Evolutionary conservation across 306 rosid species (phyloP).

Genomic region (Cucurbita ficifolia): DNA sequence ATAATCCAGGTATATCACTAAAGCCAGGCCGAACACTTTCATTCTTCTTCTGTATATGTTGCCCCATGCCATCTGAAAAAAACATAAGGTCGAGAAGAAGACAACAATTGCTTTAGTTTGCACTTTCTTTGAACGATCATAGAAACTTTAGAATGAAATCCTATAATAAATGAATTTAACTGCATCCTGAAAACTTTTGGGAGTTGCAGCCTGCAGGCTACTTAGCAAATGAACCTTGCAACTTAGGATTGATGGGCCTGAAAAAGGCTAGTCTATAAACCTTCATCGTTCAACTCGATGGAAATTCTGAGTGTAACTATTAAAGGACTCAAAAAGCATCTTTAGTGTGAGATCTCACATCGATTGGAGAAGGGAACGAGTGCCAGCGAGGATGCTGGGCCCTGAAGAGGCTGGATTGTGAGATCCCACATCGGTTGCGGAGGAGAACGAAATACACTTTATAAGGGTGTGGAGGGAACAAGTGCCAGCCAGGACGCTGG

Average conservation of each 20-base stretch:
- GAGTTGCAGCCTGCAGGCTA: background rate
- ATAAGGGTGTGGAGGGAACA: too few species aligned
- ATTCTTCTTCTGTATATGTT: conserved; percentile 34
- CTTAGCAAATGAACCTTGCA: background rate
- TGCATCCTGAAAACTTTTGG: background rate
- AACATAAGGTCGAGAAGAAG: background rate
- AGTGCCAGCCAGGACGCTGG: too few species aligned
- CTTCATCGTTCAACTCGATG: background rate
- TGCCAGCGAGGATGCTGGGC: too few species aligned
- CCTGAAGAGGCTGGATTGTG: too few species aligned
- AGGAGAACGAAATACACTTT: too few species aligned
- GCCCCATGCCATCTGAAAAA: conserved; percentile 31
- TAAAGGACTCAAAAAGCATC: background rate
- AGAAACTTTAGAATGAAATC: background rate
- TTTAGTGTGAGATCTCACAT: too few species aligned
- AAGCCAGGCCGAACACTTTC: conserved; percentile 30
- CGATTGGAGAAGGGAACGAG: too few species aligned
- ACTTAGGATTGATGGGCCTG: background rate
- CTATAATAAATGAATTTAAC: background rate
- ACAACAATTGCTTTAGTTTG: background rate
- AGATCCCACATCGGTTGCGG: too few species aligned
- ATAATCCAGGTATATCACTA: conserved; percentile 38
- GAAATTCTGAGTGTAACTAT: background rate
- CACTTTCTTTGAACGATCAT: background rate
- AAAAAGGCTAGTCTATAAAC: background rate